A percentile compares a stretch with the other conserved stretches of the same genome.
phyloP scores from a whole-genome alignment of 495 filamentous ascomycete species.

The Aspergillus bertholletiae region DNA sequence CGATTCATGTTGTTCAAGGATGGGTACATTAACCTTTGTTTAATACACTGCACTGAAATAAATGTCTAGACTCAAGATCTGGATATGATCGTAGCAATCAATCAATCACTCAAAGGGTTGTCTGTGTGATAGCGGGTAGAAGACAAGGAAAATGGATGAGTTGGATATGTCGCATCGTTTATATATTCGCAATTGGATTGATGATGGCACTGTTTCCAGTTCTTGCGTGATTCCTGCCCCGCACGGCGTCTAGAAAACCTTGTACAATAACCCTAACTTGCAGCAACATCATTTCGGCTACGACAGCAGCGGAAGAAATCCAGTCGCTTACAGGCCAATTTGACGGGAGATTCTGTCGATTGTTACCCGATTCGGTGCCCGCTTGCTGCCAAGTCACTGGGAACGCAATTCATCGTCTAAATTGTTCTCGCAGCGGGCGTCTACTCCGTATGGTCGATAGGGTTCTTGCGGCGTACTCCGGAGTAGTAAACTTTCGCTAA shows the following conservation, averaged over 20 bases:
- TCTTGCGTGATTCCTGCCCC: conserved; percentile 1
- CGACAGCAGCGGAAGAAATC: background rate
- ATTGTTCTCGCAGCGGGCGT: too few relatives aligned
- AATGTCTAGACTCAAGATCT: background rate
- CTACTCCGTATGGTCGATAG: too few relatives aligned
- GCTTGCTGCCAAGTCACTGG: too few relatives aligned
- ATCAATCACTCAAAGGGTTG: background rate
- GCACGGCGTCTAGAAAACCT: background rate
- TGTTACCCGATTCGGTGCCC: conserved; percentile 3
- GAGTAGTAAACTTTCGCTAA: too few relatives aligned
- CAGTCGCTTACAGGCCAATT: background rate
- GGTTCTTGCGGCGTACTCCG: too few relatives aligned
- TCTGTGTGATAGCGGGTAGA: background rate
- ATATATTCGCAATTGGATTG: background rate
- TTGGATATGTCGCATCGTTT: background rate
- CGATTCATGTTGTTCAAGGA: conserved; percentile 26
- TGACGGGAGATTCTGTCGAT: background rate
- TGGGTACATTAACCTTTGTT: conserved; percentile 58
- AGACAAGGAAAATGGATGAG: background rate
- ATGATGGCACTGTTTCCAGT: background rate
- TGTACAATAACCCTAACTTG: background rate
- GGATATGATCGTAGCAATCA: too few relatives aligned
- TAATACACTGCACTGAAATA: background rate
- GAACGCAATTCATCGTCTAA: too few relatives aligned
- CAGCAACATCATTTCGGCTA: background rate